Conservation (phyloP, 2,329 filamentous ascomycete species). For the Ploettnerulaceae sp. region DNA sequence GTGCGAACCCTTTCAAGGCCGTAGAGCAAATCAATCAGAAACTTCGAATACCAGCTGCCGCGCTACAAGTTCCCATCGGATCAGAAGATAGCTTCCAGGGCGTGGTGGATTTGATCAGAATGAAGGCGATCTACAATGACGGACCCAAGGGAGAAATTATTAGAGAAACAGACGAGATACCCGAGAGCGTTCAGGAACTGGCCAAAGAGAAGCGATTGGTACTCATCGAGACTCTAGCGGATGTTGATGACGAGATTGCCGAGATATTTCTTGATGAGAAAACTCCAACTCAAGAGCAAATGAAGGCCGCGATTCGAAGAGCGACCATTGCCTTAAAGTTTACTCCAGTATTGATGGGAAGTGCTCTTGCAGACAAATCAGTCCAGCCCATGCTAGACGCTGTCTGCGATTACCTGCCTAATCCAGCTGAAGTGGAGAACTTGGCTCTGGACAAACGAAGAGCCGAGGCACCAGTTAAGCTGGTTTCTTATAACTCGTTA, state of each 20-base stretch:
- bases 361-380: slow-evolving; percentile 88
- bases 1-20: slow-evolving; percentile 95
- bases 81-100: slow-evolving; percentile 87
- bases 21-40: slow-evolving; percentile 97
- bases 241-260: slow-evolving; percentile 96
- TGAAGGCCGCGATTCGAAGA: slow-evolving; percentile 87
- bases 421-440: slow-evolving; percentile 86
- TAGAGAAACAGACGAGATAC: slow-evolving; percentile 72
- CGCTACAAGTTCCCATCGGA: slow-evolving; percentile 91
- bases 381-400: slow-evolving; percentile 96
- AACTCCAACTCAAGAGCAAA: slow-evolving; percentile 72
- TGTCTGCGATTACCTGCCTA: slow-evolving; percentile 92
- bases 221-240: slow-evolving; percentile 90
- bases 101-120: slow-evolving; percentile 85
- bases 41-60: slow-evolving; percentile 86
- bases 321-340: slow-evolving; percentile 89
- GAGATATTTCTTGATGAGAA: slow-evolving; percentile 89
- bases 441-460: slow-evolving; percentile 79
- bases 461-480: slow-evolving; percentile 73
- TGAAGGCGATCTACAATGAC: slow-evolving; percentile 92
- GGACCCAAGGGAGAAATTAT: slow-evolving; percentile 76
- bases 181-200: slow-evolving; percentile 69
- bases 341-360: slow-evolving; percentile 93
- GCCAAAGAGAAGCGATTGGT: slow-evolving; percentile 77
- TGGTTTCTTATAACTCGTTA: slow-evolving; percentile 87